These are phyloP conservation scores for Schoenoplectus tabernaemontani DNA, from an alignment of 202 grass and related monocot genomes.

Conservation along the genomic window DNA sequence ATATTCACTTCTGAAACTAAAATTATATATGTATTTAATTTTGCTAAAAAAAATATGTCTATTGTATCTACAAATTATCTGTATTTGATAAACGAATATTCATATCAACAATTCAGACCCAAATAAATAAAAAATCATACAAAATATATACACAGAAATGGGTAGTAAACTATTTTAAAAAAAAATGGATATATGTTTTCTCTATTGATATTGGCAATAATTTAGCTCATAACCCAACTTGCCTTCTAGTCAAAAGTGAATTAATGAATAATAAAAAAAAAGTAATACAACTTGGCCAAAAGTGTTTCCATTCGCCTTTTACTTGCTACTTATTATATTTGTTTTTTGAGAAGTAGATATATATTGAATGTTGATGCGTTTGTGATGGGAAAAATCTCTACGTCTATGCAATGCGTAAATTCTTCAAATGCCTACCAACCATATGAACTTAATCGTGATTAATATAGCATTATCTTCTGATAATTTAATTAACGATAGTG, in stretches of 20 bases:
- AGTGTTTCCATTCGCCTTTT: background rate
- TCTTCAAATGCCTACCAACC: background rate
- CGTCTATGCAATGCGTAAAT: background rate
- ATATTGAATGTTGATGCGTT: background rate
- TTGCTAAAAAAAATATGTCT: no score
- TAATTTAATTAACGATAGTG: conserved; percentile 9
- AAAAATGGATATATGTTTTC: no score
- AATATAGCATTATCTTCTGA: conserved; percentile 15
- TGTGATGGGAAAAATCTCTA: conserved; percentile 1
- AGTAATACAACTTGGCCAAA: background rate
- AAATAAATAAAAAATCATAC: no score
- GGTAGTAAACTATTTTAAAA: no score
- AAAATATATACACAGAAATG: no score
- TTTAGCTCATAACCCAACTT: no score
- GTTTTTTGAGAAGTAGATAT: background rate
- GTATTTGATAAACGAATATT: no score
- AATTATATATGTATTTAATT: no score
- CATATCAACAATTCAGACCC: no score
- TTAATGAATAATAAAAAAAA: background rate
- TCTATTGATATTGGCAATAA: conserved; percentile 6
- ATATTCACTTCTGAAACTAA: no score
- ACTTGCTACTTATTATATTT: background rate
- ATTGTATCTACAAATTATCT: no score
- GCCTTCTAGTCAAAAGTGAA: conserved; percentile 5
- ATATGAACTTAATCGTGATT: conserved; percentile 12